These are phyloP conservation scores for Neocallimastix lanati DNA, from an alignment of 192 early-diverging fungal species.

Conservation along the genomic window DNA sequence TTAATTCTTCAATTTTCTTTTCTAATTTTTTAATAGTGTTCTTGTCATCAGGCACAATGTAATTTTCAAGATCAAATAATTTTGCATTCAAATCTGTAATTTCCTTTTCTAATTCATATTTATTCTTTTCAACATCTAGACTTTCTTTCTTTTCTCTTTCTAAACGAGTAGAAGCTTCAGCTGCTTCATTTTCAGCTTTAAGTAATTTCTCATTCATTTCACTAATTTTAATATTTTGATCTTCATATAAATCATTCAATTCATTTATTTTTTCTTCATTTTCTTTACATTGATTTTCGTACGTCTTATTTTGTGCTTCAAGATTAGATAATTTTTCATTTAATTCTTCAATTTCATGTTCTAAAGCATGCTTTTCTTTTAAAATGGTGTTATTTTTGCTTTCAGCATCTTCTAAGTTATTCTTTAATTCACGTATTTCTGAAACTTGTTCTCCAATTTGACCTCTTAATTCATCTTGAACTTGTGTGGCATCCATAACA, in stretches of 20 bases:
- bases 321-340: constrained; percentile 43
- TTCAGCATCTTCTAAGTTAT: constrained; percentile 47
- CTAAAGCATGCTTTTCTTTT: constrained; percentile 50
- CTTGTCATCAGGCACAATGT: constrained; percentile 23
- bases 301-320: constrained; percentile 42
- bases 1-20: constrained; percentile 38
- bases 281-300: constrained; percentile 36
- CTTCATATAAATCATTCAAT: constrained; percentile 53
- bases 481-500: constrained; percentile 34
- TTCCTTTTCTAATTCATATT: constrained; percentile 56
- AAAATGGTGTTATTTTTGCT: constrained; percentile 41
- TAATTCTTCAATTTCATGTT: constrained; percentile 55
- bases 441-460: constrained; percentile 26
- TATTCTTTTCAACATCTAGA: constrained; percentile 32
- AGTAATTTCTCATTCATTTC: constrained; percentile 44
- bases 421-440: constrained; percentile 38
- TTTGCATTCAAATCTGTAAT: constrained; percentile 59
- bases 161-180: constrained; percentile 26
- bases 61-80: constrained; percentile 56
- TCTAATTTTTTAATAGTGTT: constrained; percentile 30
- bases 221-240: constrained; percentile 44
- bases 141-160: constrained; percentile 40
- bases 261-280: constrained; percentile 50
- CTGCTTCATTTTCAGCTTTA: constrained; percentile 43
- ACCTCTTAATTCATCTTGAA: constrained; percentile 41